Evolutionary conservation across 768 basidiomycete species (phyloP).

Genomic region (Mrakia blollopis): DNA sequence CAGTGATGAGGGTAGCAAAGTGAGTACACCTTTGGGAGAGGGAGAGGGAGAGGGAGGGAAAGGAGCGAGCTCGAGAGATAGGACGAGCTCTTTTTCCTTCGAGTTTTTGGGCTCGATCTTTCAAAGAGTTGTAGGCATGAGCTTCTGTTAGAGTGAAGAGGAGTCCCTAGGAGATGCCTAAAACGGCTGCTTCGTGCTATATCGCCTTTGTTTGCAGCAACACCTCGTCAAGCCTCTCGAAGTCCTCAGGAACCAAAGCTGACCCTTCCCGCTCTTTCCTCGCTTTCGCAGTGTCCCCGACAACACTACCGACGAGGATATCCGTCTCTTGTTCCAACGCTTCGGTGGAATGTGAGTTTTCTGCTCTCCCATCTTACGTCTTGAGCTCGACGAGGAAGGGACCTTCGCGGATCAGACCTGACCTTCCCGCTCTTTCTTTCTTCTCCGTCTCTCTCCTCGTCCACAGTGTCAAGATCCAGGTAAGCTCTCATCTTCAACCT

Average conservation of each 20-base stretch:
- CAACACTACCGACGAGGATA: neutral
- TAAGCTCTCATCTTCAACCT: neutral
- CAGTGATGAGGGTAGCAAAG: constrained; percentile 13
- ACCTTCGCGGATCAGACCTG: neutral
- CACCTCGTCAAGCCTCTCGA: neutral
- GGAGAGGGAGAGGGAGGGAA: too few relatives aligned
- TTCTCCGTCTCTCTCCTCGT: neutral
- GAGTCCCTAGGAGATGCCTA: neutral
- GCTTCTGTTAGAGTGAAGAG: too few relatives aligned
- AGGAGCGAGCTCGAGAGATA: too few relatives aligned
- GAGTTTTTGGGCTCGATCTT: too few relatives aligned
- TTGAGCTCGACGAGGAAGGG: neutral
- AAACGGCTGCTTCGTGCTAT: too few relatives aligned
- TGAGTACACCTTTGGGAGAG: neutral
- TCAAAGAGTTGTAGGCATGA: too few relatives aligned
- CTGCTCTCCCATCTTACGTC: neutral
- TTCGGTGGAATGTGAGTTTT: constrained; percentile 14
- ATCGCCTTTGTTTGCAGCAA: neutral
- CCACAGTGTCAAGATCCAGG: constrained; percentile 17
- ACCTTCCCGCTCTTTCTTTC: neutral
- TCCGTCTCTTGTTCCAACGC: neutral
- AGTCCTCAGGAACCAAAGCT: neutral
- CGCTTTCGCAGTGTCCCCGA: constrained; percentile 3
- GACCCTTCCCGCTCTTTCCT: too few relatives aligned
- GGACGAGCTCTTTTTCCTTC: neutral